These are phyloP conservation scores for Staphylotrichum longicolle DNA, from an alignment of 495 filamentous ascomycete genomes.

Conservation along the genomic window DNA sequence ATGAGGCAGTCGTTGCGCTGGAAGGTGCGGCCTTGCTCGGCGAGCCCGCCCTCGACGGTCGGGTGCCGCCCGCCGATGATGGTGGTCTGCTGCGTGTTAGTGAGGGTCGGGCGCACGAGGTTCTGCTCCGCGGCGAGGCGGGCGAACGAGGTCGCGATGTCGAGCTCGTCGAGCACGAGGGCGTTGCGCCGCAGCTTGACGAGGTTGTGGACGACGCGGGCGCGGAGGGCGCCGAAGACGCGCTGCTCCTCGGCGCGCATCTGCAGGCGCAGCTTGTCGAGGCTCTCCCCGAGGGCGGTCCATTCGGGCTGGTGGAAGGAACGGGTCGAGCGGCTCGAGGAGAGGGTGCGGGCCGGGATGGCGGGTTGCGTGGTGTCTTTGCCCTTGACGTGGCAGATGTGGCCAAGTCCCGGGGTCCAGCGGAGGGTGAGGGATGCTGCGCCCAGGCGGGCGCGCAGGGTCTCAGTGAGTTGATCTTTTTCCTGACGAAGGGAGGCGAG, in stretches of 20 bases:
- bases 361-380: conserved; percentile 56
- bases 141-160: conserved; percentile 83
- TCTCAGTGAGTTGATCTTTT: conserved; percentile 57
- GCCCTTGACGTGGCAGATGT: conserved; percentile 88
- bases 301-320: conserved; percentile 82
- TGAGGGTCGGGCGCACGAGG: conserved; percentile 71
- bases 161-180: conserved; percentile 83
- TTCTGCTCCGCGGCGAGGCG: conserved; percentile 68
- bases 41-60: conserved; percentile 79
- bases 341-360: conserved; percentile 55
- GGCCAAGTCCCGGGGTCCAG: conserved; percentile 80
- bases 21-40: conserved; percentile 77
- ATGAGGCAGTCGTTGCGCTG: conserved; percentile 84
- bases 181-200: conserved; percentile 85
- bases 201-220: conserved; percentile 72
- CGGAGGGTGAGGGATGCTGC: conserved; percentile 67
- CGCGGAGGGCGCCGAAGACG: conserved; percentile 67
- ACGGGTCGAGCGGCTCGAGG: conserved; percentile 76
- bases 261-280: conserved; percentile 69
- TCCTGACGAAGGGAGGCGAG: conserved; percentile 57
- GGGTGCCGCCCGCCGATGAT: conserved; percentile 85
- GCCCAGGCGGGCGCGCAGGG: conserved; percentile 51
- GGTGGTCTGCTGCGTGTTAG: conserved; percentile 41
- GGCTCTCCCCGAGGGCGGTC: conserved; percentile 70
- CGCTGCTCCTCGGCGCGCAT: conserved; percentile 78